A percentile compares a stretch with the other conserved stretches of the same genome.
Evolutionary conservation across 1,139 yeast species (phyloP).

Genomic region (Trichomonascaceae sp.): DNA sequence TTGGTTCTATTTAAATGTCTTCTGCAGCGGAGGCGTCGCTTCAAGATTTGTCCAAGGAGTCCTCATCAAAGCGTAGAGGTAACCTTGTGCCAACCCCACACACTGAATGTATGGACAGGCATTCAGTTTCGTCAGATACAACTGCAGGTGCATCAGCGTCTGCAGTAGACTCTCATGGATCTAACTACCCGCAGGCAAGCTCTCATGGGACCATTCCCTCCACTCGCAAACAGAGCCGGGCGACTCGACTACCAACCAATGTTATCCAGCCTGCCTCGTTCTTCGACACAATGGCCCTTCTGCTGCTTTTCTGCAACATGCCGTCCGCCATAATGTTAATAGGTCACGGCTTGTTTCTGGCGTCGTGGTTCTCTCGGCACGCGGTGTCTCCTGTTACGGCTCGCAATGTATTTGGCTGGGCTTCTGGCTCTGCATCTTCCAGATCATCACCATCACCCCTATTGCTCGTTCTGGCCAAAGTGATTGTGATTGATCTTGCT

Average conservation of each 20-base stretch:
- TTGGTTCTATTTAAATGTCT: no score
- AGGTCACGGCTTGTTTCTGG: slow-evolving; percentile 18
- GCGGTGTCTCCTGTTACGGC: slow-evolving; percentile 7
- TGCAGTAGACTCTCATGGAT: no score
- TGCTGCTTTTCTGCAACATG: slow-evolving; percentile 17
- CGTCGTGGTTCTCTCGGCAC: slow-evolving; percentile 11
- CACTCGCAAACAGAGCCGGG: background rate
- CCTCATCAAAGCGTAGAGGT: no score
- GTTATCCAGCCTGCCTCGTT: slow-evolving; percentile 20
- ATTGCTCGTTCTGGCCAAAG: slow-evolving; percentile 7
- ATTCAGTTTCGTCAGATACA: no score
- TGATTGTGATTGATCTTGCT: slow-evolving; percentile 11
- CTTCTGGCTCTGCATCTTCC: slow-evolving; percentile 1
- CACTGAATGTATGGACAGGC: no score
- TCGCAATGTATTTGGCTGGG: slow-evolving; percentile 11
- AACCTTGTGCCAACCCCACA: no score
- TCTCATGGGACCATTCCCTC: no score
- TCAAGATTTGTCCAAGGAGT: no score
- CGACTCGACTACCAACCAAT: slow-evolving; percentile 9
- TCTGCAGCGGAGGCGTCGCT: no score
- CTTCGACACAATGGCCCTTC: slow-evolving; percentile 22
- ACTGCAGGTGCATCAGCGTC: no score
- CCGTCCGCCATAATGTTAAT: slow-evolving; percentile 19
- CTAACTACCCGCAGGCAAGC: no score
- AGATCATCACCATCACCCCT: slow-evolving; percentile 1